Evolutionary conservation across 2,329 filamentous ascomycete species (phyloP), one percentile per base, ranked within the genome.

Genomic region (Albophoma yamanashiensis): DNA sequence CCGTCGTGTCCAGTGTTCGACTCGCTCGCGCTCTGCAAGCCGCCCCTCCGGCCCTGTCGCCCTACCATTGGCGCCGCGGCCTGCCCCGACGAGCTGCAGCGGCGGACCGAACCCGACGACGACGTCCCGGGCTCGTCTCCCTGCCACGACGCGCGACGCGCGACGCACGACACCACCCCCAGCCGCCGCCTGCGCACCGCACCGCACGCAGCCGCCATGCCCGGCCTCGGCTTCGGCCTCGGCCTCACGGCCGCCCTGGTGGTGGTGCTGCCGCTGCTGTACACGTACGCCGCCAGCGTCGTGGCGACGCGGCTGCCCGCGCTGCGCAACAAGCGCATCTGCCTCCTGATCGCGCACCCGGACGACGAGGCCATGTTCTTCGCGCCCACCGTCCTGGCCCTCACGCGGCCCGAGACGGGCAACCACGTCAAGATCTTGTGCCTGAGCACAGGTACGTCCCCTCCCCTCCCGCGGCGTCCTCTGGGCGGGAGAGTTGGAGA

Each of bases 301-400:
- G 73, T 79, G 50, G 74, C 77, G 62, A 67, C 75, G 34, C 75
- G 80, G 39, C 83, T 90, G 66, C 89, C 91, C 4, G 82, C 78
- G 53, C 78, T 97, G 64, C 80, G 79, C 67, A 88, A 91, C 77
- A 95, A 96, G 81, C 86, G 90, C 69, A 91, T 99, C 70, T 89
- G 90, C 71, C 83, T 99, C 59, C 80, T 99, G 59, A 97, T 99
- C 69, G 94, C 94, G 27, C 94, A 99, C 76, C 94, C 94, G 0
- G 94, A 99, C 75, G 94, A 99, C 70, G 94, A 99, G 78, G 94
- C 93, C 73, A 99, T 99, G 94, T 99, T 99, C 81, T 99, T 99
- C 76, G 86, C 92, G 64, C 94, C 94, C 0, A 89, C 91, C 0
- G 80, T 97, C 17, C 81, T 95, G 67, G 86, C 89, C n/a, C 82